Base-by-base conservation (phyloP, 2,329 filamentous ascomycete species). In the Fusarium albosuccineum region DNA sequence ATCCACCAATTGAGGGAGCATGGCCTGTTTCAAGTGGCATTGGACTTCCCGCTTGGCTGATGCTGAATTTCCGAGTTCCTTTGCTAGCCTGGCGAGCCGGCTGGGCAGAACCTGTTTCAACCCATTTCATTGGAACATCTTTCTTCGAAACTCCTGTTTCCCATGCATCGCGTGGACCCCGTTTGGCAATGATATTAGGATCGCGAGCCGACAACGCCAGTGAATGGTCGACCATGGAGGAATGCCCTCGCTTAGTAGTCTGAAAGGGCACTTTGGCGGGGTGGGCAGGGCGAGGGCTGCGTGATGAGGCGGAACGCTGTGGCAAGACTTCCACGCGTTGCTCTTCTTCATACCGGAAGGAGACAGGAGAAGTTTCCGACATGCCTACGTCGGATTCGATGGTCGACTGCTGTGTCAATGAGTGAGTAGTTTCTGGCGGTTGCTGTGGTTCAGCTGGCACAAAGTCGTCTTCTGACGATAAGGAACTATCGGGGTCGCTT, bases 21-120 rank as follows among this genome's bases (percentile, higher is more conserved):
- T 45, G 54, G 3, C 48, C 48, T 17, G 39, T 46, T 17, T 51
- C 62, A 17, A 59, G n/a, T 9, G 66, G 70, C 14, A 74, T 51
- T 1, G 74, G 74, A n/a, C 74, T 75, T 11, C 74, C 74, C 8
- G 48, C 67, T 16, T 73, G 73, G 8, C 72, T 74, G 17, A 75
- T 34, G 40, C 72, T 76, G 48, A 74, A 73, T 27, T 61, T 68
- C 26, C 71, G 67, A n/a, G 62, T 57, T 8, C 45, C n/a, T 33
- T 60, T 71, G 5, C 53, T 57, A 3, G 16, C 41, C 49, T 70
- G 72, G 6, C 55, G 60, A 36, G 33, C 27, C 9, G 51, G 30
- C 3, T 41, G 42, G 9, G 40, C 42, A n/a, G 36, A 6, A 39
- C 50, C 48, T 30, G 41, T n/a, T 13, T 50, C 27, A 1, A 46